A percentile compares a stretch with the other conserved stretches of the same genome.
Evolutionary conservation across 495 filamentous ascomycete genomes (phyloP).

Genomic region (Extremus antarcticus): DNA sequence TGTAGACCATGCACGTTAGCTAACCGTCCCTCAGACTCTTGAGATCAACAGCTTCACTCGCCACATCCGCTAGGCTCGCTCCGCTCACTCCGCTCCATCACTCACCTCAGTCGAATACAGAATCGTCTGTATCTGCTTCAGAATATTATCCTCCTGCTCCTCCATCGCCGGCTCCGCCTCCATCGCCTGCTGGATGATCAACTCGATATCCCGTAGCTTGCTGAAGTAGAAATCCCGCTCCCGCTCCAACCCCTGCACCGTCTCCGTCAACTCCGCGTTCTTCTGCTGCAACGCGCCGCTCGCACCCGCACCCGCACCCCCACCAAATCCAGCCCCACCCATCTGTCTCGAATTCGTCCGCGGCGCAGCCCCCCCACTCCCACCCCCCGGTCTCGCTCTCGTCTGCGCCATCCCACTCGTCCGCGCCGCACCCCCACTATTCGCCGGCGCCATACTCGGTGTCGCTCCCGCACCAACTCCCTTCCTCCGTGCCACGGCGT

Average conservation of each 20-base stretch:
- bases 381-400: constrained; percentile 15
- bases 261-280: constrained; percentile 54
- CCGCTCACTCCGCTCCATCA: constrained; percentile 1
- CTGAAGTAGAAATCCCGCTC: constrained; percentile 98
- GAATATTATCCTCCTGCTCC: constrained; percentile 78
- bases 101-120: constrained; percentile 89
- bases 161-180: constrained; percentile 84
- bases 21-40: neutral
- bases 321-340: neutral
- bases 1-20: constrained; percentile 17
- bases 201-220: constrained; percentile 92
- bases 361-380: constrained; percentile 18
- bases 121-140: constrained; percentile 91
- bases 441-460: constrained; percentile 24
- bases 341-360: constrained; percentile 25
- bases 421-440: constrained; percentile 36
- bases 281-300: constrained; percentile 65
- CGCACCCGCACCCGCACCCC: constrained; percentile 42
- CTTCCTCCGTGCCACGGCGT: constrained; percentile 75
- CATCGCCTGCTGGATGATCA: constrained; percentile 82
- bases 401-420: constrained; percentile 36
- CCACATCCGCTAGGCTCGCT: neutral
- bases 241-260: constrained; percentile 35
- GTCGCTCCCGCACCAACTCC: constrained; percentile 50
- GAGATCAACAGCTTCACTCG: too few relatives aligned